Evolutionary conservation across 1,284 basidiomycete genomes (phyloP).

Genomic region (Irpex lacteus): DNA sequence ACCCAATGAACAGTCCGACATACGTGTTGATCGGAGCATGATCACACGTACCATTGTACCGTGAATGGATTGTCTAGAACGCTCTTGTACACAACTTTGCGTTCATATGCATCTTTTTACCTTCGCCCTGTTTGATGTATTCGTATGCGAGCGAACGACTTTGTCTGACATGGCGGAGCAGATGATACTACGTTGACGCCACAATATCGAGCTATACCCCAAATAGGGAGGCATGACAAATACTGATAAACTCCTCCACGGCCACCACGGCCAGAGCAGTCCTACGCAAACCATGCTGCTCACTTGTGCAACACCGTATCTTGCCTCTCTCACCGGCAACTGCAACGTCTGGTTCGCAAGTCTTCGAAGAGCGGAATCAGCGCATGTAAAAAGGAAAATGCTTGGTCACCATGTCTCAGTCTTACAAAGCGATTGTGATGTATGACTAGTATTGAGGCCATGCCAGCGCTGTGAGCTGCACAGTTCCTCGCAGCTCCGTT

Average conservation of each 20-base stretch:
- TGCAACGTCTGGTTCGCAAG: background rate
- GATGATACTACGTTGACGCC: background rate
- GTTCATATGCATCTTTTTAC: conserved; percentile 30
- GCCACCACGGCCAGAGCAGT: background rate
- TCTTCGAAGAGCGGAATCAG: background rate
- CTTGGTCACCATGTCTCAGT: background rate
- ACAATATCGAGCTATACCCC: background rate
- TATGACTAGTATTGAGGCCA: background rate
- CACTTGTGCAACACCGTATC: too few relatives aligned
- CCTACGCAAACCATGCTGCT: conserved; percentile 1
- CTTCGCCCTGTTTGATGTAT: conserved; percentile 60
- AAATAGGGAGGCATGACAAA: background rate
- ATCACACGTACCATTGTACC: conserved; percentile 55
- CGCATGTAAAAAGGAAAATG: background rate
- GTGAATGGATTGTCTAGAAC: conserved; percentile 71
- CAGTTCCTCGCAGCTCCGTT: background rate
- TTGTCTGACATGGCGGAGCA: conserved; percentile 37
- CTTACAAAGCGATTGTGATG: background rate
- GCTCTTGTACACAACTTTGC: conserved; percentile 62
- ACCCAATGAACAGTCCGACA: background rate
- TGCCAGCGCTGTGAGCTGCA: background rate
- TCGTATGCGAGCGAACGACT: conserved; percentile 46
- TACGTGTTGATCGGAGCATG: background rate
- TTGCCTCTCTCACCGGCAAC: background rate
- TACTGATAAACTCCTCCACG: background rate